phyloP scores from a whole-genome alignment of 2,329 filamentous ascomycete species.

The Fusarium sambucinum region DNA sequence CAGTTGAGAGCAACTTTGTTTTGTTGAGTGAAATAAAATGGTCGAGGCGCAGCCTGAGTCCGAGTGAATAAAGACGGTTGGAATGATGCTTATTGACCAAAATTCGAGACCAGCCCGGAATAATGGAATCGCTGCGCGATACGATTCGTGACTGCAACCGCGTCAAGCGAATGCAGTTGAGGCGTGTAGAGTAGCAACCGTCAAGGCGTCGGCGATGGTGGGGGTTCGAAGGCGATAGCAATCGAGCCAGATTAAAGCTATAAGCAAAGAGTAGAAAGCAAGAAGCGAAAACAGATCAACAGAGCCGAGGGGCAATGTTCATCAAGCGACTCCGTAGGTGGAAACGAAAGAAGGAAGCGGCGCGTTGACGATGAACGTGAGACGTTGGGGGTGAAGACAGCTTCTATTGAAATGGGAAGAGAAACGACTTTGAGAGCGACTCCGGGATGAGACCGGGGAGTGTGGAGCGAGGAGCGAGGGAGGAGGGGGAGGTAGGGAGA shows the following conservation, averaged over 20 bases:
- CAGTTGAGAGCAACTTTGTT: conserved; percentile 20
- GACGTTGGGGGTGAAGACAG: conserved; percentile 41
- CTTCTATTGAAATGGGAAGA: conserved; percentile 46
- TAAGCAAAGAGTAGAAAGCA: conserved; percentile 57
- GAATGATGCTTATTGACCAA: conserved; percentile 48
- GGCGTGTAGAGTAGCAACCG: conserved; percentile 53
- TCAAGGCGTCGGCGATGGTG: conserved; percentile 54
- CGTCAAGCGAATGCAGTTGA: conserved; percentile 60
- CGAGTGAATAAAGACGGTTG: conserved; percentile 43
- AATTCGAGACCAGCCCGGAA: conserved; percentile 64
- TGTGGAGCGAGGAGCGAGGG: conserved; percentile 51
- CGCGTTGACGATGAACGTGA: conserved; percentile 42
- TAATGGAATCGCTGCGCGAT: conserved; percentile 49
- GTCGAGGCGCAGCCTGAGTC: conserved; percentile 54
- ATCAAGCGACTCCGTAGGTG: conserved; percentile 47
- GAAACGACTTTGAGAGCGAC: conserved; percentile 46
- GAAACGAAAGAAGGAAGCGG: conserved; percentile 46
- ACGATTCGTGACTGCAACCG: conserved; percentile 54
- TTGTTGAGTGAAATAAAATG: conserved; percentile 25
- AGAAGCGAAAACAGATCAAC: conserved; percentile 49
- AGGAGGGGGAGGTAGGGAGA: conserved; percentile 42
- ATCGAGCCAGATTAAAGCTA: conserved; percentile 57
- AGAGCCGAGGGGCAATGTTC: conserved; percentile 45
- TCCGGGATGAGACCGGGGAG: conserved; percentile 51
- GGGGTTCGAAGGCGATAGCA: conserved; percentile 49